phyloP scores from a whole-genome alignment of 2,329 filamentous ascomycete genomes.

The Penicillium janthinellum region DNA sequence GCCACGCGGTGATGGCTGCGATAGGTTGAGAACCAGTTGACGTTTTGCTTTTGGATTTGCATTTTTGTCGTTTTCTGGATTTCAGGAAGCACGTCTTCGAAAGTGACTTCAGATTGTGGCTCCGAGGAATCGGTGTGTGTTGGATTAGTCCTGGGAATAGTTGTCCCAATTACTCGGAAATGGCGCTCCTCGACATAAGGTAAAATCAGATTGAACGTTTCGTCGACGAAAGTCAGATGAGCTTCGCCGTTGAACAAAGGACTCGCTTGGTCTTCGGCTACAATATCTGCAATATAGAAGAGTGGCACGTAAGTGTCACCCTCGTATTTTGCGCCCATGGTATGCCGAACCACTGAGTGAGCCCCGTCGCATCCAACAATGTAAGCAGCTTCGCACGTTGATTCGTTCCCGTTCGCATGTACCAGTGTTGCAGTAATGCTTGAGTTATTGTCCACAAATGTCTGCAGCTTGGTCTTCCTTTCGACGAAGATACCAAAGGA shows the following conservation, averaged over 20 bases:
- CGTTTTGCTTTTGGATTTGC: conserved; percentile 31
- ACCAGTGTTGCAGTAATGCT: conserved; percentile 28
- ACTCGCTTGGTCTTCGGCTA: conserved; percentile 28
- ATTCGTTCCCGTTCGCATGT: conserved; percentile 21
- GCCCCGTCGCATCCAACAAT: conserved; percentile 58
- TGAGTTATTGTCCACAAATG: conserved; percentile 27
- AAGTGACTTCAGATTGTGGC: conserved; percentile 26
- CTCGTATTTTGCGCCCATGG: conserved; percentile 43
- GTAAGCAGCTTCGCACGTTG: conserved; percentile 42
- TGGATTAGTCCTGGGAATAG: conserved; percentile 4
- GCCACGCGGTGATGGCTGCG: conserved; percentile 49
- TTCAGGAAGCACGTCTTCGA: conserved; percentile 35
- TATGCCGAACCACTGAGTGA: conserved; percentile 51
- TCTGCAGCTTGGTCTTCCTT: conserved; percentile 28
- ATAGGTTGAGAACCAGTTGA: conserved; percentile 50
- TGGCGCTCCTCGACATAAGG: conserved; percentile 26
- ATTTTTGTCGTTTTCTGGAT: conserved; percentile 26
- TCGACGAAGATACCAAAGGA: conserved; percentile 32
- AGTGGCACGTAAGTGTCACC: conserved; percentile 48
- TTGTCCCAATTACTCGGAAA: conserved; percentile 32
- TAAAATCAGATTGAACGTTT: conserved; percentile 42
- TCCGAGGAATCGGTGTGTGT: conserved; percentile 18
- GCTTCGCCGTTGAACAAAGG: conserved; percentile 35
- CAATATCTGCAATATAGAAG: conserved; percentile 50
- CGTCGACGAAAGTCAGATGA: conserved; percentile 36